These are phyloP conservation scores for Crotalaria pallida DNA, from an alignment of 306 rosid species.

Conservation along the genomic window DNA sequence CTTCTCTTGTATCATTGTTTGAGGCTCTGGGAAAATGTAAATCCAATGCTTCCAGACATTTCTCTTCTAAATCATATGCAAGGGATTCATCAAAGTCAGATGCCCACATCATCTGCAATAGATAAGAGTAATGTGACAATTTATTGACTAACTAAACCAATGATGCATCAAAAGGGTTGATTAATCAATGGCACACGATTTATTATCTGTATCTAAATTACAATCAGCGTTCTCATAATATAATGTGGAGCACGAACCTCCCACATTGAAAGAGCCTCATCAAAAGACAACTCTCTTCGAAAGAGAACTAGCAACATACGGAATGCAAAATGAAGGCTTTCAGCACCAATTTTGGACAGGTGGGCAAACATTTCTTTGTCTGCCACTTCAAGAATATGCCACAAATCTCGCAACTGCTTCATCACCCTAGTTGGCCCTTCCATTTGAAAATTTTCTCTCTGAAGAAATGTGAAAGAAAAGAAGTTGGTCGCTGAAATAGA, in stretches of 20 bases:
- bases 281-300: slow-evolving; percentile 83
- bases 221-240: not conserved
- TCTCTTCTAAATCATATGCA: slow-evolving; percentile 51
- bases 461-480: slow-evolving; percentile 23
- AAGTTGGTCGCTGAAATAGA: slow-evolving; percentile 31
- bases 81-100: slow-evolving; percentile 86
- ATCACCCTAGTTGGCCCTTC: slow-evolving; percentile 96
- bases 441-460: slow-evolving; percentile 93
- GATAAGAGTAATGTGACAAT: slow-evolving; percentile 19
- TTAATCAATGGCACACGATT: not conserved
- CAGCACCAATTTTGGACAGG: slow-evolving; percentile 85
- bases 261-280: slow-evolving; percentile 94
- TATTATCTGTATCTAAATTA: slow-evolving; percentile 2
- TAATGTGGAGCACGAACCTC: slow-evolving; percentile 58
- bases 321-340: slow-evolving; percentile 95
- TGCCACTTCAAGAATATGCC: slow-evolving; percentile 76
- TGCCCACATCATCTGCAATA: slow-evolving; percentile 94
- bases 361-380: slow-evolving; percentile 77
- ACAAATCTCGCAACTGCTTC: slow-evolving; percentile 77
- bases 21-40: slow-evolving; percentile 59
- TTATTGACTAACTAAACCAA: not conserved
- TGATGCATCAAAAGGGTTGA: not conserved
- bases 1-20: slow-evolving; percentile 38
- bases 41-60: slow-evolving; percentile 63
- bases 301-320: slow-evolving; percentile 94